Evolutionary conservation across 371 early-diverging fungal species (phyloP), one percentile per base, ranked within the genome.

Genomic region (Mucor lusitanicus): DNA sequence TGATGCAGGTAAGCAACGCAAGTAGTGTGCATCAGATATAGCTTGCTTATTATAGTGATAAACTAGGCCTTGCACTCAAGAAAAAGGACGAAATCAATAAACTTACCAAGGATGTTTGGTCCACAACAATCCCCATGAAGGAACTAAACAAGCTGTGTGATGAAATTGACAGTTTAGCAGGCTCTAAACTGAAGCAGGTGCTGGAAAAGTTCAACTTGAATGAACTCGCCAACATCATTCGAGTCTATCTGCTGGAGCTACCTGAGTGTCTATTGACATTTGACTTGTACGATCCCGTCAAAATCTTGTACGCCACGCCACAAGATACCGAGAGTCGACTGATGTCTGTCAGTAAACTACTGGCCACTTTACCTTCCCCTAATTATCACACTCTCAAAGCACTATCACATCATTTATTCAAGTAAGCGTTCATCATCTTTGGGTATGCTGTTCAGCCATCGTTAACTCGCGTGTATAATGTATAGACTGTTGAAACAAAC

Each of bases 201-300:
- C 68, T 93, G 48, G 78, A 85, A 19, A 59, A 69, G 23, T 84
- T 85, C 63, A 89, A 89, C 59, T 69, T 84, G 19, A 67, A 81
- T 12, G 70, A 87, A 6, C 73, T 92, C 2, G 88, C 88, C 9
- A 90, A 88, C 17, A 73, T 86, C 5, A 65, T 93, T 28, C 80
- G 89, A 1, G 73, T 90, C 17, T 93, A 88, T 64, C 71, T 93
- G 6, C 71, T 90, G 70, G 92, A 92, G 66, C 69, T 93, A n/a
- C 92, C 92, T 7, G 88, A 87, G 58, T 89, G 89, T 27, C 56
- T 92, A 44, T 74, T 89, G 50, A 91, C 91, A 3, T 85, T 78
- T 70, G 90, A 91, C 59, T 82, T 92, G 32, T 91, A 92, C 48
- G 91, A 90, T 11, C 84, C 91, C 8, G 82, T 88, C 33, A 87